Percentiles rank a stretch among this genome's conserved stretches.
These are phyloP conservation scores for Physcomitrellopsis africana DNA, from an alignment of 225 moss, liverwort and hornwort species.

Conservation along the genomic window DNA sequence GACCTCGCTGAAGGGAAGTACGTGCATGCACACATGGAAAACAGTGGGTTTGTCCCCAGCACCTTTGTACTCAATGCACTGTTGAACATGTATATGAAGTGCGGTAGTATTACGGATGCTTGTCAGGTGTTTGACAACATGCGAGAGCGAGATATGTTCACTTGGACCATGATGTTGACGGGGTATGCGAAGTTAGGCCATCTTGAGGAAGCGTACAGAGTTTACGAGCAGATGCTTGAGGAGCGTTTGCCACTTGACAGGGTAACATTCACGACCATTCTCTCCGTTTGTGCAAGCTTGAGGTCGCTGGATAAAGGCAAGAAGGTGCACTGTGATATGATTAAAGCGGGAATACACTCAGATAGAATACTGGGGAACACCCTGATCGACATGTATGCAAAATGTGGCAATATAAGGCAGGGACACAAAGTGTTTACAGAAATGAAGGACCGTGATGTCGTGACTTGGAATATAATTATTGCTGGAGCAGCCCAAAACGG, in stretches of 20 bases:
- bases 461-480: conserved; percentile 42
- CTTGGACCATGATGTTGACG: conserved; percentile 34
- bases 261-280: conserved; percentile 29
- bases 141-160: conserved; percentile 21
- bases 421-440: conserved; percentile 23
- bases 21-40: conserved; percentile 29
- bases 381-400: conserved; percentile 44
- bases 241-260: conserved; percentile 28
- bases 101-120: conserved; percentile 29
- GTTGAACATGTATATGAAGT: conserved; percentile 35
- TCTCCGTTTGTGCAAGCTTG: conserved; percentile 35
- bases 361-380: conserved; percentile 33
- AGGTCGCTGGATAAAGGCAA: conserved; percentile 27
- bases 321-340: conserved; percentile 30
- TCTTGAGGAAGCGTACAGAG: conserved; percentile 24
- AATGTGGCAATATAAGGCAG: conserved; percentile 36
- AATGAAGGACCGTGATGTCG: conserved; percentile 30
- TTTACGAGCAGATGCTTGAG: conserved; percentile 39
- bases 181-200: conserved; percentile 31
- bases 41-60: conserved; percentile 8
- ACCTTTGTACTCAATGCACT: conserved; percentile 33
- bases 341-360: conserved; percentile 21
- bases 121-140: conserved; percentile 21
- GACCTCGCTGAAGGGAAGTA: conserved; percentile 31
- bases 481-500: conserved; percentile 33